Conservation (phyloP, 768 basidiomycete genomes). For the Tephrocybe rancida region DNA sequence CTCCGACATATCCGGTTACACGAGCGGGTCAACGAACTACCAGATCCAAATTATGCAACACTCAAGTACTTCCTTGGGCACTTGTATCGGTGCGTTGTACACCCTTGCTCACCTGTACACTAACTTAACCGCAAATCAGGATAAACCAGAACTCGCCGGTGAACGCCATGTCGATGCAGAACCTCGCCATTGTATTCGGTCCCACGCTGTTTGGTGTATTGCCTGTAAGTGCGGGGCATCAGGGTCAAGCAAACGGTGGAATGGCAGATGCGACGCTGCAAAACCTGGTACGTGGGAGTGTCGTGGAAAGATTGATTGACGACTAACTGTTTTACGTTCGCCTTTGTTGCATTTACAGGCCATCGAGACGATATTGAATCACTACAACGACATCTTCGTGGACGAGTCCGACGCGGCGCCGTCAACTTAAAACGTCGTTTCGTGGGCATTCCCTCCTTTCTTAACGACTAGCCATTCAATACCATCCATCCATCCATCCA, state of each 20-base stretch:
- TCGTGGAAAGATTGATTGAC: constrained; percentile 6
- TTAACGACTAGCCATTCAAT: background rate
- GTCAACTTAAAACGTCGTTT: background rate
- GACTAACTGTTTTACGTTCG: background rate
- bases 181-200: constrained; percentile 95
- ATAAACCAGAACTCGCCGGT: constrained; percentile 72
- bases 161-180: constrained; percentile 93
- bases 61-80: constrained; percentile 96
- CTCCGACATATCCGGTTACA: constrained; percentile 94
- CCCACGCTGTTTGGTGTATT: constrained; percentile 85
- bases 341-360: constrained; percentile 54
- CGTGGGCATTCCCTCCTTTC: background rate
- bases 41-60: constrained; percentile 98
- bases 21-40: constrained; percentile 96
- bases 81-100: constrained; percentile 69
- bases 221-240: constrained; percentile 49
- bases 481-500: background rate
- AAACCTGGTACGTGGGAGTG: constrained; percentile 55
- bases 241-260: constrained; percentile 47
- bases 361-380: constrained; percentile 92
- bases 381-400: constrained; percentile 96
- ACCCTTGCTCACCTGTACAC: background rate
- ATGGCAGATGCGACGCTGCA: constrained; percentile 75
- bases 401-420: constrained; percentile 67
- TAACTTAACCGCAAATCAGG: constrained; percentile 39